Evolutionary conservation across 768 basidiomycete species (phyloP), one percentile per base, ranked within the genome.

Genomic region (Leccinum variicolor): DNA sequence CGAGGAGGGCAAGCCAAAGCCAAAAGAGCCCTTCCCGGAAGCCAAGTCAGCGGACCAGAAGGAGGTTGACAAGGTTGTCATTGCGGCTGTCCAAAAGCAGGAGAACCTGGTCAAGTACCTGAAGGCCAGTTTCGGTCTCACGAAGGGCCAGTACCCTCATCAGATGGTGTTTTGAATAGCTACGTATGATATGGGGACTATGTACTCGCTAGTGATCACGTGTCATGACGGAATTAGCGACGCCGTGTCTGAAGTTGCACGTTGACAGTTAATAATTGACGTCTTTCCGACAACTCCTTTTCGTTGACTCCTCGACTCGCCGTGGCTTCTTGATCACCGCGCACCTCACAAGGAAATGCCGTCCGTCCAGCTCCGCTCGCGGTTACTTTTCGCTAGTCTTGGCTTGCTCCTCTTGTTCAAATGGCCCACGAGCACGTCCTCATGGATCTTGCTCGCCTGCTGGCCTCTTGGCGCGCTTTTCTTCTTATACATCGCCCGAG

Each of bases 131-230:
- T 99, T 90, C 82, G 94, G 93, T 72, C 83, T 99, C 61, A 93
- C 92, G 66, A 97, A 95, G 84, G 94, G 95, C 60, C 94, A 98
- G 79, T 93, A 83, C 81, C 92, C 97, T 72, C 97, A 99, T 80
- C 85, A 91, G 77, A 74, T 99, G 79, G 83, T 83, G 62, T 98
- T 97, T 83, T 98, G 79, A 81, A 63, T 43, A 64, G 46, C 21
- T 47, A 47, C 46, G 46, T 43, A 41, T 39, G 17, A 39, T 39
- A 10, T 39, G n/a, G 17, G 4, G n/a, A n/a, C n/a, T n/a, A n/a
- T n/a, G n/a, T n/a, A n/a, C n/a, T 4, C 39, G 17, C 13, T 19
- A 59, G 56, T 62, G 55, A 36, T 57, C 64, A 52, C 61, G 65
- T 64, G 67, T 28, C 17, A 17, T 15, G 34, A 13, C 45, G 31